A percentile compares a stretch with the other conserved stretches of the same genome.
phyloP scores from a whole-genome alignment of 139 green algal genomes.

The Chlamydomonas sphaeroides region DNA sequence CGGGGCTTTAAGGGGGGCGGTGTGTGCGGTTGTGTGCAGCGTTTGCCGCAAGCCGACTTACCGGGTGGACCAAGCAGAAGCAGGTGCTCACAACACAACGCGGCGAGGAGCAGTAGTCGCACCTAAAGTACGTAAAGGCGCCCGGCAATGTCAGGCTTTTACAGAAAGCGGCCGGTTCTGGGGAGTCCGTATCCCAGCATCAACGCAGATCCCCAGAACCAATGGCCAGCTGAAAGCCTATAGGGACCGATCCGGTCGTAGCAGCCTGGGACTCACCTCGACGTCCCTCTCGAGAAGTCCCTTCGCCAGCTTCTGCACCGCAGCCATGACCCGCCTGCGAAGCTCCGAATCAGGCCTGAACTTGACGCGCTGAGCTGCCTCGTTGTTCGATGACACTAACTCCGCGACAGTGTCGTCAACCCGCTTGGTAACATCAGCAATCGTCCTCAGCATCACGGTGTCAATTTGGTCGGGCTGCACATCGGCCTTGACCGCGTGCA shows the following conservation, averaged over 20 bases:
- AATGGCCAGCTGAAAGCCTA: no score
- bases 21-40: no score
- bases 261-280: slow-evolving; percentile 64
- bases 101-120: slow-evolving; percentile 88
- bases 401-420: slow-evolving; percentile 51
- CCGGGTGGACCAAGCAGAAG: slow-evolving; percentile 82
- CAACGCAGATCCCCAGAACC: no score
- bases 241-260: no score
- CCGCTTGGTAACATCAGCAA: slow-evolving; percentile 63
- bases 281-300: slow-evolving; percentile 88
- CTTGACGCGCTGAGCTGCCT: slow-evolving; percentile 20
- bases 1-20: no score
- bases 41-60: no score
- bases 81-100: slow-evolving; percentile 89
- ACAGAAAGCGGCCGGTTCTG: no score
- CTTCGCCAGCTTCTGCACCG: slow-evolving; percentile 65
- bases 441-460: slow-evolving; percentile 60
- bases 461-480: slow-evolving; percentile 53
- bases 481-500: slow-evolving; percentile 63
- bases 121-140: no score
- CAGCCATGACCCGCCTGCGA: slow-evolving; percentile 57
- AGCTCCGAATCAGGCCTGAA: slow-evolving; percentile 51
- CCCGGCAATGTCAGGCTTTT: no score
- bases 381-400: slow-evolving; percentile 6
- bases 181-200: no score